Conservation (phyloP, 2,329 filamentous ascomycete species). For the Hypoxylon sp. region DNA sequence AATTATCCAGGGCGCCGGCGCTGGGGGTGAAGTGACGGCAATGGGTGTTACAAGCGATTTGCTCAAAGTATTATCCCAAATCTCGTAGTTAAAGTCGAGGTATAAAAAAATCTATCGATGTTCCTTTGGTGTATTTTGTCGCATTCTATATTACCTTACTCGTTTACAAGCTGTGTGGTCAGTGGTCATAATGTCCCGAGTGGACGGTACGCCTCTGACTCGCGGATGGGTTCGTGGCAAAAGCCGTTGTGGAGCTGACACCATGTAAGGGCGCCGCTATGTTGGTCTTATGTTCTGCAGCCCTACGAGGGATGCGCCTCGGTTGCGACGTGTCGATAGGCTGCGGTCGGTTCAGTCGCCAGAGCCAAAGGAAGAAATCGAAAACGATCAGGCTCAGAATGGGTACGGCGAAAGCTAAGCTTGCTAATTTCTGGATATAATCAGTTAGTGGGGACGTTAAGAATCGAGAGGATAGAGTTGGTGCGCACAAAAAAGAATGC, state of each 20-base stretch:
- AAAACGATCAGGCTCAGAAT: conserved; percentile 64
- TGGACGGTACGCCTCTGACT: conserved; percentile 42
- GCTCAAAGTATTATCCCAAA: conserved; percentile 85
- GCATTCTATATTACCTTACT: conserved; percentile 19
- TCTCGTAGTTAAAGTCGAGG: conserved; percentile 62
- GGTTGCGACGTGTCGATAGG: conserved; percentile 44
- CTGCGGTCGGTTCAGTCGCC: conserved; percentile 58
- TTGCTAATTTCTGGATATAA: conserved; percentile 51
- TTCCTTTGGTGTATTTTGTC: conserved; percentile 32
- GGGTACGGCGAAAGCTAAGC: conserved; percentile 64
- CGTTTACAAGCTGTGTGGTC: conserved; percentile 13
- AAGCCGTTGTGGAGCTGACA: conserved; percentile 38
- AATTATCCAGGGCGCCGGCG: conserved; percentile 94
- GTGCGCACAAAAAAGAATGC: conserved; percentile 55
- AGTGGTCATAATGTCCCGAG: conserved; percentile 32
- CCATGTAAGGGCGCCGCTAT: conserved; percentile 18
- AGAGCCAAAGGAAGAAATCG: conserved; percentile 69
- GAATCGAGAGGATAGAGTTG: neutral
- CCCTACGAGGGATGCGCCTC: conserved; percentile 40
- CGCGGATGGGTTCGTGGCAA: conserved; percentile 15
- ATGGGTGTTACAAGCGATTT: conserved; percentile 98
- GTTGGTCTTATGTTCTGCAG: conserved; percentile 30
- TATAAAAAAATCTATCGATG: conserved; percentile 31
- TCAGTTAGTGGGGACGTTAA: conserved; percentile 28
- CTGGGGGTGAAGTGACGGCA: conserved; percentile 94